These are phyloP conservation scores for Leishmania guyanensis DNA, from an alignment of 208 protist species.

Conservation along the genomic window DNA sequence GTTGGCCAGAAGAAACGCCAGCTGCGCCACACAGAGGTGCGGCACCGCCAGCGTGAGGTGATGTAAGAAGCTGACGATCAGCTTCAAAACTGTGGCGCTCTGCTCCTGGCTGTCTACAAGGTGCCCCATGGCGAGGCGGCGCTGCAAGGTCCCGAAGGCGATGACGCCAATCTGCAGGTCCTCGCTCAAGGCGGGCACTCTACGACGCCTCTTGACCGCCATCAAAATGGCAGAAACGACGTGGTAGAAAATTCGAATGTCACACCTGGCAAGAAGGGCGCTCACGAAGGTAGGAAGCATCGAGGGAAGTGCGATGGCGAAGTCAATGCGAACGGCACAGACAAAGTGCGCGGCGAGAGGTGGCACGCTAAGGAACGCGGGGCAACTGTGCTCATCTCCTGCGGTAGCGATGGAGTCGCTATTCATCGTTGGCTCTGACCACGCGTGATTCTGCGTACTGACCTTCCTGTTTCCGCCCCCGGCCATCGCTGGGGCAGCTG, in stretches of 20 bases:
- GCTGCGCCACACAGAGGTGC: neutral
- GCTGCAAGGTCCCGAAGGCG: slow-evolving; percentile 22
- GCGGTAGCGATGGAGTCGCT: neutral
- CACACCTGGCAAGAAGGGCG: slow-evolving; percentile 43
- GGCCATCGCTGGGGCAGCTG: neutral
- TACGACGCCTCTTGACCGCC: slow-evolving; percentile 20
- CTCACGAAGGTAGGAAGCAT: slow-evolving; percentile 39
- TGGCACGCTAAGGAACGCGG: neutral
- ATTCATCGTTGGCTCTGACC: slow-evolving; percentile 1
- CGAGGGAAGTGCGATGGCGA: slow-evolving; percentile 23
- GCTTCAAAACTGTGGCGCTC: neutral
- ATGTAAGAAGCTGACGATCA: neutral
- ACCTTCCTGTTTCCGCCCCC: neutral
- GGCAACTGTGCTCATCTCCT: neutral
- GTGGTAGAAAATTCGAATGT: slow-evolving; percentile 43
- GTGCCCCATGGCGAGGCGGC: slow-evolving; percentile 8
- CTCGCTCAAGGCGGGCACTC: slow-evolving; percentile 5
- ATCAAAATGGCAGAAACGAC: slow-evolving; percentile 48
- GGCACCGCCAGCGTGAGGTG: neutral
- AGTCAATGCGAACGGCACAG: slow-evolving; percentile 47
- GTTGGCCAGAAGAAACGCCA: neutral
- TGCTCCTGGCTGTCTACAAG: neutral
- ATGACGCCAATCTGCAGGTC: slow-evolving; percentile 26
- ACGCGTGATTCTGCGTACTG: neutral
- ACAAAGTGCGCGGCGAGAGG: slow-evolving; percentile 67